Percentiles rank a stretch among this genome's conserved stretches.
Conservation (phyloP, 2,329 filamentous ascomycete genomes). For the Macrophomina phaseolina region DNA sequence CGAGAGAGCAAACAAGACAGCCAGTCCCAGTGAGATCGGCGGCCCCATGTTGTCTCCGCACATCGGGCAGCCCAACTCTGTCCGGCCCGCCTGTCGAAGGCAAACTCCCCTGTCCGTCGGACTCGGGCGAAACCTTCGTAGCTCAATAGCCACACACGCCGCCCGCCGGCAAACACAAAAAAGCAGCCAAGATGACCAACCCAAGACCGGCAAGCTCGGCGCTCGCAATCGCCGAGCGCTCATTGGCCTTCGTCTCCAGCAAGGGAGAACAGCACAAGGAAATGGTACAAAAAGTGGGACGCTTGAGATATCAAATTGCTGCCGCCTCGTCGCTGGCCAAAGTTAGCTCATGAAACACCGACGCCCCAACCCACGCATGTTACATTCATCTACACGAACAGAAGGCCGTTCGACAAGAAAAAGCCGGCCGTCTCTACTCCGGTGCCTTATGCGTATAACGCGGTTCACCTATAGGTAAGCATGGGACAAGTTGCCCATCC, state of each 20-base stretch:
- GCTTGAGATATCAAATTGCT: not conserved
- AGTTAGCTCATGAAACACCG: conserved; percentile 5
- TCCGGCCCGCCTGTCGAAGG: not conserved
- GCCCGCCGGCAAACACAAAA: not conserved
- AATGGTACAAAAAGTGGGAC: not conserved
- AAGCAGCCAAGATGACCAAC: not conserved
- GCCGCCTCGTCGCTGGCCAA: not conserved
- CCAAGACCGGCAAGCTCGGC: too few relatives aligned
- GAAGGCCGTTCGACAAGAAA: not conserved
- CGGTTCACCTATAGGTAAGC: not conserved
- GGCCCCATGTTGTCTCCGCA: not conserved
- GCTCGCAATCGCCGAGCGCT: too few relatives aligned
- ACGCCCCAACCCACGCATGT: conserved; percentile 1
- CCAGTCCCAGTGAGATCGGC: not conserved
- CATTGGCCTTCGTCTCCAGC: too few relatives aligned
- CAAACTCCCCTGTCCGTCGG: not conserved
- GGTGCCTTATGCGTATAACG: not conserved
- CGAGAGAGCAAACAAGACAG: not conserved
- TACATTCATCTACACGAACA: not conserved
- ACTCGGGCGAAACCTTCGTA: not conserved
- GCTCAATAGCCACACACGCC: not conserved
- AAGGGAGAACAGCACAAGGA: not conserved
- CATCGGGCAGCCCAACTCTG: not conserved
- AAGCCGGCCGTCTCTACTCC: not conserved
- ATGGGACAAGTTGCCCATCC: not conserved